A percentile compares a stretch with the other conserved stretches of the same genome.
Evolutionary conservation across 2,329 filamentous ascomycete genomes (phyloP).

Genomic region (Aspergillus sp.): DNA sequence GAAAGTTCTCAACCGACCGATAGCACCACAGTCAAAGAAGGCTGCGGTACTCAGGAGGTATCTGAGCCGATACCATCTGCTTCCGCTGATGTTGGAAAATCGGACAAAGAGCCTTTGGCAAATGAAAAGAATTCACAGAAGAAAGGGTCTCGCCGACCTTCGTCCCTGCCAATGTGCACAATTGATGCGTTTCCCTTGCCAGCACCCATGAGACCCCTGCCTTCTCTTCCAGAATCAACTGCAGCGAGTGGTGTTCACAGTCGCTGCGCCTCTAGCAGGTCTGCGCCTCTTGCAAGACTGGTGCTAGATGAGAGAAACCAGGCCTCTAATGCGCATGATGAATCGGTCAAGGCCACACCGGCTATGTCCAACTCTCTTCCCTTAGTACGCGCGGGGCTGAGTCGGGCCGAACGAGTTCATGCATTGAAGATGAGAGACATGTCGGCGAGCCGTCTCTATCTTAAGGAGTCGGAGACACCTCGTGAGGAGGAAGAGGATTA

Average conservation of each 20-base stretch:
- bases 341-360: slow-evolving; percentile 1
- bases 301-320: neutral
- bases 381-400: slow-evolving; percentile 19
- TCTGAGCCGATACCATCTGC: neutral
- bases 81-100: neutral
- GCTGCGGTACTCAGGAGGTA: neutral
- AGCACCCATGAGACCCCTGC: slow-evolving; percentile 38
- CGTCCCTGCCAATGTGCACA: slow-evolving; percentile 29
- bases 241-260: slow-evolving; percentile 7
- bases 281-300: neutral
- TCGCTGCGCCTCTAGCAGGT: neutral
- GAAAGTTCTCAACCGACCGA: neutral
- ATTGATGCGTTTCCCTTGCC: slow-evolving; percentile 39
- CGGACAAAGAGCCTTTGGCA: neutral
- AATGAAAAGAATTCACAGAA: slow-evolving; percentile 9
- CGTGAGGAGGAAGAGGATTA: neutral
- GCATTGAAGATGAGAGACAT: slow-evolving; percentile 33
- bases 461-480: slow-evolving; percentile 13
- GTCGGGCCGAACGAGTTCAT: slow-evolving; percentile 29
- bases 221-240: slow-evolving; percentile 32
- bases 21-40: slow-evolving; percentile 1
- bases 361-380: slow-evolving; percentile 10
- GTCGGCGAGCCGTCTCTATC: slow-evolving; percentile 25
- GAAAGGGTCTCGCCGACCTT: slow-evolving; percentile 20
- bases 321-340: neutral